A percentile compares a stretch with the other conserved stretches of the same genome.
Evolutionary conservation across 495 filamentous ascomycete genomes (phyloP).

Genomic region (Neurospora sp.): DNA sequence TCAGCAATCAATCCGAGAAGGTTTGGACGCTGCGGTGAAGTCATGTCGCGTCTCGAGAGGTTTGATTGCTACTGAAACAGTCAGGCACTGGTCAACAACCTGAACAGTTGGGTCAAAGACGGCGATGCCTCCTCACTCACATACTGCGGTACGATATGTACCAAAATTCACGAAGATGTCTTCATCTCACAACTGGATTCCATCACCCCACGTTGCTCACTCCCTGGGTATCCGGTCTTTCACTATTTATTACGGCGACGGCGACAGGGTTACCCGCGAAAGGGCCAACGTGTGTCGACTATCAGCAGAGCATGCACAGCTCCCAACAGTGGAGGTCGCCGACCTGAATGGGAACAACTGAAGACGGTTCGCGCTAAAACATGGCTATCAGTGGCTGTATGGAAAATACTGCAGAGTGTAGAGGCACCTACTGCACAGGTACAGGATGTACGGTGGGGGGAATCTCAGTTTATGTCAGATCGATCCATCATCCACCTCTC

Average conservation of each 20-base stretch:
- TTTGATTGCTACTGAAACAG: background rate
- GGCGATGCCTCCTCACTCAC: background rate
- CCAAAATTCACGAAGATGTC: background rate
- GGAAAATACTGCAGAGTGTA: background rate
- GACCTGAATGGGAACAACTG: background rate
- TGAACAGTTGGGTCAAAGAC: background rate
- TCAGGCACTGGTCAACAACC: background rate
- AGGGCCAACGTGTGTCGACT: background rate
- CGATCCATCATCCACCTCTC: constrained; percentile 8
- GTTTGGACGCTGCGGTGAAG: background rate
- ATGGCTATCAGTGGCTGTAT: background rate
- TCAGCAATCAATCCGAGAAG: background rate
- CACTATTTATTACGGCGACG: background rate
- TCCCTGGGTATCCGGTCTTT: background rate
- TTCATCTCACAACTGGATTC: background rate
- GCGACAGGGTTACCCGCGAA: background rate
- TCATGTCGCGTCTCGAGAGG: background rate
- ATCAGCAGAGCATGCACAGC: background rate
- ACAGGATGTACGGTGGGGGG: background rate
- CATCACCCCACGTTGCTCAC: background rate
- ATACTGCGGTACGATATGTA: background rate
- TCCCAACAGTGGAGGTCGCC: background rate
- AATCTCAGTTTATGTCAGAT: background rate
- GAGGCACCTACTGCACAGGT: background rate
- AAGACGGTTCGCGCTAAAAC: background rate